A percentile compares a stretch with the other conserved stretches of the same genome.
Evolutionary conservation across 2,329 filamentous ascomycete genomes (phyloP).

Genomic region (Fusarium decemcellulare): DNA sequence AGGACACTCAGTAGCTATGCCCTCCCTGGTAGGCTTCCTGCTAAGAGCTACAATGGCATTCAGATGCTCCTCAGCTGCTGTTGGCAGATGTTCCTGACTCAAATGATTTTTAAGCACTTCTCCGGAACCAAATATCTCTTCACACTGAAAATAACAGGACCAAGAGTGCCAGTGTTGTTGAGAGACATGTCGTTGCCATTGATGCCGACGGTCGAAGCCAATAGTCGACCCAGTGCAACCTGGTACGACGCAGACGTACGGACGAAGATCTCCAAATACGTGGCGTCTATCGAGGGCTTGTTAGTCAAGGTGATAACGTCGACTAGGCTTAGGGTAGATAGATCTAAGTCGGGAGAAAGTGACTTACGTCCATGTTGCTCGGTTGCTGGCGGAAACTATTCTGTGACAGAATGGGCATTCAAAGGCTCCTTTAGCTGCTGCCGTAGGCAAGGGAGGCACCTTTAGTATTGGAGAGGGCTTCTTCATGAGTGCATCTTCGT

Average conservation of each 20-base stretch:
- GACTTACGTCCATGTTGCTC: slow-evolving; percentile 51
- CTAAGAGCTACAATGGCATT: too few relatives aligned
- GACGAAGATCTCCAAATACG: slow-evolving; percentile 51
- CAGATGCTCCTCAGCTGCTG: not conserved
- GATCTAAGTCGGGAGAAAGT: not conserved
- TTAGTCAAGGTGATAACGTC: too few relatives aligned
- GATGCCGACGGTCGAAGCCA: slow-evolving; percentile 36
- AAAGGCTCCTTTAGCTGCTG: slow-evolving; percentile 46
- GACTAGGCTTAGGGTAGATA: too few relatives aligned
- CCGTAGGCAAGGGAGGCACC: slow-evolving; percentile 44
- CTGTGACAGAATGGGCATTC: slow-evolving; percentile 58
- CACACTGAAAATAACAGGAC: slow-evolving; percentile 40
- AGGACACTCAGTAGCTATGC: too few relatives aligned
- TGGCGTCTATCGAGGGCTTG: too few relatives aligned
- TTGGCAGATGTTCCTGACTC: not conserved
- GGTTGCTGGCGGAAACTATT: slow-evolving; percentile 47
- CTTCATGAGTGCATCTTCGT: not conserved
- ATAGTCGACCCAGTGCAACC: slow-evolving; percentile 42
- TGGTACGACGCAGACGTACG: slow-evolving; percentile 53
- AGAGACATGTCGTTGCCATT: slow-evolving; percentile 44
- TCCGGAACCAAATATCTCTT: not conserved
- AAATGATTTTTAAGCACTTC: slow-evolving; percentile 4
- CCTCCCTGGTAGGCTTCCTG: too few relatives aligned
- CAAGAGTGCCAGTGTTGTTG: slow-evolving; percentile 46
- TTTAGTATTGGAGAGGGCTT: not conserved